These are phyloP conservation scores for Yamadazyma nakazawae DNA, from an alignment of 805 yeast genomes.

Conservation along the genomic window DNA sequence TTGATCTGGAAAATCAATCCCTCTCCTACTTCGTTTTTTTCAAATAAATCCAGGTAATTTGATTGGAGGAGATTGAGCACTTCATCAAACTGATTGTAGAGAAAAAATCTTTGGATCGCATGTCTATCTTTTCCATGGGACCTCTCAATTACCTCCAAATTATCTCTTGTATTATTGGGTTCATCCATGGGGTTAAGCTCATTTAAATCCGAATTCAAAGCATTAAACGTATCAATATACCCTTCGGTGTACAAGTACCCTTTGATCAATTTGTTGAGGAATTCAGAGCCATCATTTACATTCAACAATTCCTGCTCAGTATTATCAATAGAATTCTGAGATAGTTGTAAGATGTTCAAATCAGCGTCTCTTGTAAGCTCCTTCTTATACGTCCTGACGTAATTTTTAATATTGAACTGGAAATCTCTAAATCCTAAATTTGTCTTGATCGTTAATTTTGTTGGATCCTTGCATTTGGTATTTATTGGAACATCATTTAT, in stretches of 20 bases:
- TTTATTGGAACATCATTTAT: conserved; percentile 31
- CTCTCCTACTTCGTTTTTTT: conserved; percentile 12
- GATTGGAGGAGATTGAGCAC: conserved; percentile 18
- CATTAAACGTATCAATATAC: conserved; percentile 31
- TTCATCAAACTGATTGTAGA: conserved; percentile 23
- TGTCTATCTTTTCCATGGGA: conserved; percentile 27
- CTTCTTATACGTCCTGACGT: conserved; percentile 46
- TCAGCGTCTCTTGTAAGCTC: conserved; percentile 21
- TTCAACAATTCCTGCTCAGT: conserved; percentile 21
- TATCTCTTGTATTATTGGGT: not conserved
- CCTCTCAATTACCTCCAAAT: conserved; percentile 8
- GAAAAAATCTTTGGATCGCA: conserved; percentile 20
- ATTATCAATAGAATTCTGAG: conserved; percentile 9
- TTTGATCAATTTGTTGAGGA: conserved; percentile 31
- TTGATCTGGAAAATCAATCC: conserved; percentile 23
- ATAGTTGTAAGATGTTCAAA: conserved; percentile 19
- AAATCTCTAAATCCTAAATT: conserved; percentile 61
- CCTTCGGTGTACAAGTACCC: conserved; percentile 42
- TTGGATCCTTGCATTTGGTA: conserved; percentile 16
- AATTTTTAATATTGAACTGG: conserved; percentile 56
- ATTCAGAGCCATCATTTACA: conserved; percentile 24
- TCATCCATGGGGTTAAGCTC: conserved; percentile 14
- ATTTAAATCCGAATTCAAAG: conserved; percentile 30
- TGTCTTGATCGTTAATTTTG: conserved; percentile 34
- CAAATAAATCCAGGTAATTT: conserved; percentile 17